Evolutionary conservation across 768 basidiomycete species (phyloP), one percentile per base, ranked within the genome.

Genomic region (Mycena venus): DNA sequence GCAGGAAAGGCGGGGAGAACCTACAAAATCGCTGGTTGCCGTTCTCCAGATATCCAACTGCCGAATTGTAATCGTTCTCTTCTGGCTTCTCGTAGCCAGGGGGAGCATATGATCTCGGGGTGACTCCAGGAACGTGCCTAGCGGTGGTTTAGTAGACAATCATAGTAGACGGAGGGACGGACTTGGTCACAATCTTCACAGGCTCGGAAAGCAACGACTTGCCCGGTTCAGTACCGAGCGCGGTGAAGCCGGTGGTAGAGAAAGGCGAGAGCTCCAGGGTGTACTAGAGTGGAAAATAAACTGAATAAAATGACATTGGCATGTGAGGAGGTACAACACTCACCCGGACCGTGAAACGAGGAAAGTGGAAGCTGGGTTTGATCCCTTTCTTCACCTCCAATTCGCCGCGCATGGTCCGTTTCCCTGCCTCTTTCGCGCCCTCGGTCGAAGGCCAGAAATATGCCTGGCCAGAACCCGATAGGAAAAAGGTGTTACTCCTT

Each of bases 11-110:
- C 29, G 21, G 2, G 15, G 25, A 27, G 12, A 29, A 61, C 75
- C 2, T 40, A 59, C 77, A 81, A 78, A 89, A 91, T 75, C 88
- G 82, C 76, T 91, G 89, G 78, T 91, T 90, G 17, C 89, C 88
- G 75, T 89, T 91, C 77, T 90, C 89, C 75, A 90, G 79, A 42
- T 89, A 85, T 17, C 89, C 90, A 36, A 89, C 82, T 14, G 87
- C 85, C 42, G 85, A 87, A 75, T 89, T 90, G 78, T 89, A 90
- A 77, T 92, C 86, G 25, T 82, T 84, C 44, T 81, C 84, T 58
- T 84, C 79, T 17, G 84, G 81, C 51, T 84, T 82, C 59, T 84
- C 83, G 69, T 91, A 91, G 25, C 88, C 88, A 12, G 90, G 90
- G 4, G 91, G 91, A 6, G 88, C 87, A 74, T 86, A 87, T 27